A percentile compares a stretch with the other conserved stretches of the same genome.
These are phyloP conservation scores for Dimocarpus longan DNA, from an alignment of 345 rosid species.

Conservation along the genomic window DNA sequence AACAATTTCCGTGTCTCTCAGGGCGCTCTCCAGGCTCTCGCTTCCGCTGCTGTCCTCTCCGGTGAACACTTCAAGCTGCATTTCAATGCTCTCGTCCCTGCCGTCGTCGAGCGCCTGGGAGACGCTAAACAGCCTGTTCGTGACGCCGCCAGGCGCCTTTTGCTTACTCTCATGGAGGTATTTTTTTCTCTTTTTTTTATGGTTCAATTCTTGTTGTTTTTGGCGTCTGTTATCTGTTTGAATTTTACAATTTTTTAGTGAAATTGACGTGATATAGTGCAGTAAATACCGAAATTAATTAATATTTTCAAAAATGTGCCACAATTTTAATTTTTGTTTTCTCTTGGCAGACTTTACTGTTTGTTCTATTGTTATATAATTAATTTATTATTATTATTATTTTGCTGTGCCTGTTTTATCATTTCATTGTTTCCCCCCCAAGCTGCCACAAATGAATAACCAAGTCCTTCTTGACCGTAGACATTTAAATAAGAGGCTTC, in stretches of 20 bases:
- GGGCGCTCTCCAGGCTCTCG: constrained; percentile 93
- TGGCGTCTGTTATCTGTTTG: neutral
- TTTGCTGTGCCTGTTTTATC: neutral
- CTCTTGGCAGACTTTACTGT: neutral
- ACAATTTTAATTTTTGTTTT: neutral
- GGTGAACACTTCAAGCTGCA: constrained; percentile 94
- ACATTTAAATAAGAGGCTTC: neutral
- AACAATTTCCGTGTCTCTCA: constrained; percentile 90
- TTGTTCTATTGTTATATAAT: neutral
- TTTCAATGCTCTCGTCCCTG: constrained; percentile 90
- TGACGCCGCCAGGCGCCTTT: constrained; percentile 89
- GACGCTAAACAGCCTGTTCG: constrained; percentile 93
- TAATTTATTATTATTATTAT: too few species aligned
- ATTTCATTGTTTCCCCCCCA: neutral
- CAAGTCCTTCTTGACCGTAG: neutral
- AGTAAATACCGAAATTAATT: neutral
- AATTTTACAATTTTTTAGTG: neutral
- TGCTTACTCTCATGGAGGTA: constrained; percentile 99
- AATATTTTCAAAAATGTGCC: neutral
- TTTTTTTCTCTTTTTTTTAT: neutral
- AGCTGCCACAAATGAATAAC: neutral
- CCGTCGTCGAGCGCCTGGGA: constrained; percentile 89
- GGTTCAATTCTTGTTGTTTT: neutral
- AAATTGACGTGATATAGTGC: neutral
- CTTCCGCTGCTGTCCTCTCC: constrained; percentile 96